A percentile compares a stretch with the other conserved stretches of the same genome.
Conservation (phyloP, 2,329 filamentous ascomycete species). For the Akanthomyces muscarius region DNA sequence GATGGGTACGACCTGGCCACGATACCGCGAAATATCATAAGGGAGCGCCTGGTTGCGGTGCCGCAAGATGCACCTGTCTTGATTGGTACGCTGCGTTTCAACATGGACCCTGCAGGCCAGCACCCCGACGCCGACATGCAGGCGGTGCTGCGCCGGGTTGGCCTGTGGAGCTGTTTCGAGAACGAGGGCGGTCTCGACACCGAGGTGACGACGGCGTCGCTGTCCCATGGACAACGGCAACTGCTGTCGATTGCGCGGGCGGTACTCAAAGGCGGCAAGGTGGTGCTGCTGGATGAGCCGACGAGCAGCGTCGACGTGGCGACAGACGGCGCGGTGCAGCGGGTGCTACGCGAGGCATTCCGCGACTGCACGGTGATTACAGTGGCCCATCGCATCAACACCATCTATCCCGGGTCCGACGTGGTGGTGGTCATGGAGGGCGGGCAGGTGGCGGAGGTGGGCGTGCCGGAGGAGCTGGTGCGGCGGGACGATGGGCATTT, state of each 20-base stretch:
- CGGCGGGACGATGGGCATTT: neutral
- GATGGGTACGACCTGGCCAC: conserved; percentile 38
- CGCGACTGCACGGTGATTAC: conserved; percentile 7
- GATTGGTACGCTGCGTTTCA: conserved; percentile 44
- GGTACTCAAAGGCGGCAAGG: conserved; percentile 30
- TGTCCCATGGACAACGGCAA: conserved; percentile 43
- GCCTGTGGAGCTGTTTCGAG: conserved; percentile 39
- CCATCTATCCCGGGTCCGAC: conserved; percentile 16
- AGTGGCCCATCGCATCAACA: conserved; percentile 15
- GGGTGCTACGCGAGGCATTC: conserved; percentile 5
- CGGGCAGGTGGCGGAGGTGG: conserved; percentile 11
- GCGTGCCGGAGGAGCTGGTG: conserved; percentile 10
- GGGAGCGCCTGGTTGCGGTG: conserved; percentile 37
- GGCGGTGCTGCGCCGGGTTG: conserved; percentile 40
- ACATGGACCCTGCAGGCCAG: conserved; percentile 41
- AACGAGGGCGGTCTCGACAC: conserved; percentile 35
- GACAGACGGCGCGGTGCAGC: neutral
- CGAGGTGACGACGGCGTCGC: conserved; percentile 27
- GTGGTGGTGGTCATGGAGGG: conserved; percentile 13
- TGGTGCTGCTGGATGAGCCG: conserved; percentile 34
- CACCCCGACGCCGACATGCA: conserved; percentile 39
- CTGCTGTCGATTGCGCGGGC: conserved; percentile 38
- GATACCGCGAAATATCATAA: conserved; percentile 24
- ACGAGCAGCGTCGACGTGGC: conserved; percentile 13
- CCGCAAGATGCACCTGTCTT: conserved; percentile 51